Base-by-base conservation (phyloP, 805 yeast genomes). In the Saturnispora sekii region DNA sequence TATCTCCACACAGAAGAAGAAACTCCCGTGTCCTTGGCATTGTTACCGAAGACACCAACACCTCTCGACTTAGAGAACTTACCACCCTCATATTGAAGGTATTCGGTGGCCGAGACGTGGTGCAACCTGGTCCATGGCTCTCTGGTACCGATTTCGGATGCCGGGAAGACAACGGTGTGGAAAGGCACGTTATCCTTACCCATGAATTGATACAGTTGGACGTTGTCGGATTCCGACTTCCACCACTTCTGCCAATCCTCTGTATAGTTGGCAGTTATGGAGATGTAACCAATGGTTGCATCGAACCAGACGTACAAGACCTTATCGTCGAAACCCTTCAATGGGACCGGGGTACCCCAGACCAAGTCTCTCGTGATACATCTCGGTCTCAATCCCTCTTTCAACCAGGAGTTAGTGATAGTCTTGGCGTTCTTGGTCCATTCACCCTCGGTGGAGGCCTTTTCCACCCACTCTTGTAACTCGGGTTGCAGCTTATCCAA, bases 331-430 rank as follows among this genome's bases (percentile, higher is more conserved):
- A 73, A 93, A 42, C 79, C 85, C 55, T 84, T 82, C 53, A 86
- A 69, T 41, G 99, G 99, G 26, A 93, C 97, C 8, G 97, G 96
- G 7, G 96, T 88, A 64, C 99, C 99, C 99, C 99, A 93, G 40
- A 79, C 79, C 61, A 93, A 75, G 63, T 93, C 99, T 70, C 99
- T 81, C 14, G 98, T 93, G 63, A 93, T 93, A 69, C 97, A 86
- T 65, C 97, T 81, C 50, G 97, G 93, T 51, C 77, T 78, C 47
- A 93, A 74, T 37, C 97, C 97, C 62, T 87, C 95, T 58, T 80
- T 86, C 58, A 89, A 73, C 99, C 99, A 93, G 12, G 89, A 81
- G 50, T 84, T 74, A 32, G 97, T 89, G 60, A 93, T 93, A 32
- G 84, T 81, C 57, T 74, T 81, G 5, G 95, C 81, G 65, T 93